Base-by-base conservation (phyloP, 345 rosid species). In the Lepidium didymum region DNA sequence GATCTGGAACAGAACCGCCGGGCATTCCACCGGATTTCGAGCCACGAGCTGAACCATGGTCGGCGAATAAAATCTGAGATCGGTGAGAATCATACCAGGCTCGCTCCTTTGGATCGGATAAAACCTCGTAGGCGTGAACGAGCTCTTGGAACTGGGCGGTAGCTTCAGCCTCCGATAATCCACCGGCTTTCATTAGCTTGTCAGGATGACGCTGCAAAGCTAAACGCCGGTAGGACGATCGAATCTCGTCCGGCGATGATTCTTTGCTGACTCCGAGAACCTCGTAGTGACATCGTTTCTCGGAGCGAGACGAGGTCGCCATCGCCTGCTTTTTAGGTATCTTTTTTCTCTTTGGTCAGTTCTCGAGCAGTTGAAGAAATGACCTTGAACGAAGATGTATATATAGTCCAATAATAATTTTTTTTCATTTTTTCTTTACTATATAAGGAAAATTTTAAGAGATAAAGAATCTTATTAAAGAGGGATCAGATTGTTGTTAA, bases 121-220 rank as follows among this genome's bases (percentile, higher is more conserved):
- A 82, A 67, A 91, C 87, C 72, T 89, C 96, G 75, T 89, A 91
- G 6, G 97, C 95, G 67, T 85, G 87, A 43, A 78, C 77, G 16
- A 94, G 96, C 79, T 91, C 96, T 74, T 94, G 99, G 79, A 91
- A 94, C 74, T 85, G 90, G 23, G 95, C 87, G 55, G 97, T 91
- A 71, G 97, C 97, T 25, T 89, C 93, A 13, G 84, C 76, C 50
- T 81, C 87, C 51, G 85, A 77, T 45, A 94, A 37, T 23, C 96
- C 97, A 34, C 93, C 87, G 49, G 97, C 85, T 56, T 86, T 81
- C 47, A 94, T 73, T 16, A 94, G 99, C 91, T 94, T 94, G 74
- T 94, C 99, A 4, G 99, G 99, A 68, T 94, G 97, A 78, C 94
- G 96, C 50, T 82, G 97, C 29, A 94, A 84, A 51, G 99, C 99